phyloP scores from a whole-genome alignment of 116 monocot species.

The Papilionanthe hybrid region DNA sequence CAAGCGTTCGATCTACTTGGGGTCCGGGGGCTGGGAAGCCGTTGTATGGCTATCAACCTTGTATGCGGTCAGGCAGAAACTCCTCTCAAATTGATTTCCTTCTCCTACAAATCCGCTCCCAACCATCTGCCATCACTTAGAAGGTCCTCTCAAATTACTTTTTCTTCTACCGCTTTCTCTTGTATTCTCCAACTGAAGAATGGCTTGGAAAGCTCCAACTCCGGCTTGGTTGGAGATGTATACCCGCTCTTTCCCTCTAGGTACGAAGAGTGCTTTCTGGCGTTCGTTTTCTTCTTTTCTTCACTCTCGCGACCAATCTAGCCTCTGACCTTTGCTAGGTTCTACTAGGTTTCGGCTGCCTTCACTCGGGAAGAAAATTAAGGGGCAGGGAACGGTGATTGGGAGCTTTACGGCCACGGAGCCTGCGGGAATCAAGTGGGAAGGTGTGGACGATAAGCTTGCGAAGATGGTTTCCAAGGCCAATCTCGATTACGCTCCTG shows the following conservation, averaged over 20 bases:
- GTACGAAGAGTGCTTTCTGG: neutral
- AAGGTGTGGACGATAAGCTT: constrained; percentile 57
- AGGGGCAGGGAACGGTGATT: neutral
- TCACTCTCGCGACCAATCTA: neutral
- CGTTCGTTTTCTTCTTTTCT: neutral
- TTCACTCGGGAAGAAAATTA: neutral
- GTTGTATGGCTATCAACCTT: neutral
- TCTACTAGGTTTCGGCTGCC: constrained; percentile 12
- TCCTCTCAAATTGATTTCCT: neutral
- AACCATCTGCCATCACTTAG: neutral
- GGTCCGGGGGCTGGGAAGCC: neutral
- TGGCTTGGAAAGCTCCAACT: constrained; percentile 6
- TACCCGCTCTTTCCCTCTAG: neutral
- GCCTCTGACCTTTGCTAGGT: constrained; percentile 4
- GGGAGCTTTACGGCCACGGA: neutral
- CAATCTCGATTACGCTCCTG: constrained; percentile 61
- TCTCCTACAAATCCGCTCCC: neutral
- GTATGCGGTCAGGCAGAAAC: neutral
- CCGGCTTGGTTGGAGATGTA: neutral
- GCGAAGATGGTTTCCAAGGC: constrained; percentile 38
- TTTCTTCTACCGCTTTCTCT: neutral
- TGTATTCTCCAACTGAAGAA: neutral
- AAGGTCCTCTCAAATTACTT: neutral
- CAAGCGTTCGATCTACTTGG: neutral
- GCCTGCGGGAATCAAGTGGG: constrained; percentile 35